Conservation (phyloP, 2,329 filamentous ascomycete species). For the Diatrype stigma region DNA sequence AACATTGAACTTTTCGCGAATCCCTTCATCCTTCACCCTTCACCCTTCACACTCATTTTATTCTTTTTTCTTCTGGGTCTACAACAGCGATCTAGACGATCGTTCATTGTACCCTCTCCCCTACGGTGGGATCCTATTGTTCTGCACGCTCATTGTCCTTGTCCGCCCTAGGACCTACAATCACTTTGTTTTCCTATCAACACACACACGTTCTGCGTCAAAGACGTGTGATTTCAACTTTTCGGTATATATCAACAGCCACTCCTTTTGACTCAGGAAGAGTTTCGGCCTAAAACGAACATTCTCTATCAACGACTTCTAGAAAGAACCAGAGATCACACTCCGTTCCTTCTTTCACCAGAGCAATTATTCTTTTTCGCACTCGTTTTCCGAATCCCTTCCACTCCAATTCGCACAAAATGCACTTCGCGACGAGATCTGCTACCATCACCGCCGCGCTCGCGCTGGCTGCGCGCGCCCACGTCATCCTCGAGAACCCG, state of each 20-base stretch:
- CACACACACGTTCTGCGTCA: not conserved
- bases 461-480: slow-evolving; percentile 35
- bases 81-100: not conserved
- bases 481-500: slow-evolving; percentile 60
- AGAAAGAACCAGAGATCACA: too few relatives aligned
- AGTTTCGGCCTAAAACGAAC: too few relatives aligned
- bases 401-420: not conserved
- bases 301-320: too few relatives aligned
- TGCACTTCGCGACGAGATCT: not conserved
- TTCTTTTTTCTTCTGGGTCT: not conserved
- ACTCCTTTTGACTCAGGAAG: not conserved
- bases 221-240: not conserved
- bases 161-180: not conserved
- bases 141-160: not conserved
- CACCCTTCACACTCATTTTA: too few relatives aligned
- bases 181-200: not conserved
- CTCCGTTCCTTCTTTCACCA: not conserved
- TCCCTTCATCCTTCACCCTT: too few relatives aligned
- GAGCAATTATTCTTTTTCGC: too few relatives aligned
- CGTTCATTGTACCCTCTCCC: not conserved
- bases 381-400: too few relatives aligned
- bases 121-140: too few relatives aligned
- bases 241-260: not conserved
- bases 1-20: too few relatives aligned
- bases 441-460: not conserved